Percentiles rank a stretch among this genome's conserved stretches.
Conservation (phyloP, 345 rosid genomes). For the Gossypium stocksii region DNA sequence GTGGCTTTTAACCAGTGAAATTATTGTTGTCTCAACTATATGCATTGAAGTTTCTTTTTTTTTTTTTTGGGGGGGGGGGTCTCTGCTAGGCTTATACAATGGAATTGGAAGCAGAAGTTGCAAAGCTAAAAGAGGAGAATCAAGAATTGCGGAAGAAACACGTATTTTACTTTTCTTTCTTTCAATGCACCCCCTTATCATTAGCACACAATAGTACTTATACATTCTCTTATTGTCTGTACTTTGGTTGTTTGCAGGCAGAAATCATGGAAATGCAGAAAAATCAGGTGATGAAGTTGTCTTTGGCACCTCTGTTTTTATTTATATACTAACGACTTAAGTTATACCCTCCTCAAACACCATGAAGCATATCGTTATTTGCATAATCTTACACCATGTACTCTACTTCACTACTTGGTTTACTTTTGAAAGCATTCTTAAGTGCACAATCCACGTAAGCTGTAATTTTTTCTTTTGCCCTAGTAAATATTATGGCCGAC, state of each 20-base stretch:
- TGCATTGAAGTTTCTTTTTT: background rate
- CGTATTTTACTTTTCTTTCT: conserved; percentile 30
- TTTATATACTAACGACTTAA: background rate
- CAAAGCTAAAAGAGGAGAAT: conserved; percentile 80
- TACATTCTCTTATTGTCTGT: conserved; percentile 14
- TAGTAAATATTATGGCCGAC: no score
- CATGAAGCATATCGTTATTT: background rate
- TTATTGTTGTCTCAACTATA: background rate
- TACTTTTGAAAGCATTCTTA: background rate
- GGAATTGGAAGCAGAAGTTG: conserved; percentile 94
- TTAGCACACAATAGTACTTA: background rate
- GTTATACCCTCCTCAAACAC: background rate
- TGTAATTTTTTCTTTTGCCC: background rate
- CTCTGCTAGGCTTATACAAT: conserved; percentile 74
- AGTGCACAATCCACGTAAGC: background rate
- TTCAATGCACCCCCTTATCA: background rate
- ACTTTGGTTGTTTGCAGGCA: conserved; percentile 42
- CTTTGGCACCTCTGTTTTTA: background rate
- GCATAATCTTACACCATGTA: background rate
- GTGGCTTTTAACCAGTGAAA: no score
- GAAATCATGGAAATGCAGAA: conserved; percentile 73
- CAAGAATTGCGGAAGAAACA: conserved; percentile 66
- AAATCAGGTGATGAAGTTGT: conserved; percentile 51
- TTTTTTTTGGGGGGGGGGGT: background rate
- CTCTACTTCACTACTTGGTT: background rate